phyloP scores from a whole-genome alignment of 108 stramenopile species.

The Stephanodiscus minutulus region DNA sequence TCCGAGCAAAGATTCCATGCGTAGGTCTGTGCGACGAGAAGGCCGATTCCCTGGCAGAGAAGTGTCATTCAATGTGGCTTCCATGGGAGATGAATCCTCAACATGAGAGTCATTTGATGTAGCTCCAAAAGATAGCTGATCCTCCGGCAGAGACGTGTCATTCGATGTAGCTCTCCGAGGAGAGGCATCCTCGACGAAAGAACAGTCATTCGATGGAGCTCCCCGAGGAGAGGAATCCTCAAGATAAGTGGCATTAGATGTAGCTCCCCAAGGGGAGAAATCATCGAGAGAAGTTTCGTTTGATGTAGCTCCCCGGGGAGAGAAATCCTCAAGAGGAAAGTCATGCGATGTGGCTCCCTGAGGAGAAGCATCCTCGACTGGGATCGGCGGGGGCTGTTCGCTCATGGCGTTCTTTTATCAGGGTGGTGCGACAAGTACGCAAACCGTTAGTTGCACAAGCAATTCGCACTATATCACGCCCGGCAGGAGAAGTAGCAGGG shows the following conservation, averaged over 20 bases:
- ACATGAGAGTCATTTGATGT: too few relatives aligned
- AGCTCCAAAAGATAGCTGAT: too few relatives aligned
- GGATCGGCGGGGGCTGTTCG: not conserved
- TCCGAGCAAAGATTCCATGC: conserved; percentile 8
- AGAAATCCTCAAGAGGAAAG: not conserved
- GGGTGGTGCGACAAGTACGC: not conserved
- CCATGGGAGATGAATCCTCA: not conserved
- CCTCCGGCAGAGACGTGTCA: too few relatives aligned
- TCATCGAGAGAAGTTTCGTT: conserved; percentile 3
- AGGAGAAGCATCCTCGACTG: not conserved
- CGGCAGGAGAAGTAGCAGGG: not conserved
- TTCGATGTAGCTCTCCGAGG: too few relatives aligned
- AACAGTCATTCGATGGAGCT: not conserved
- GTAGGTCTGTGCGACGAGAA: not conserved
- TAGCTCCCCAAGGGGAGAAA: not conserved
- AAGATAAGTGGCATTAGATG: conserved; percentile 1
- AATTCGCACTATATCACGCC: too few relatives aligned
- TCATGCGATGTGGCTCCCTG: too few relatives aligned
- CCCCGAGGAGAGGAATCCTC: not conserved
- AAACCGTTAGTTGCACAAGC: not conserved
- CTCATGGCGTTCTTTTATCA: conserved; percentile 4
- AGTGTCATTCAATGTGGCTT: not conserved
- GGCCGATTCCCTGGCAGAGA: not conserved
- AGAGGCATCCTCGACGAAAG: not conserved
- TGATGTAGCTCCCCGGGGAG: not conserved